These are phyloP conservation scores for Naegleria gruberi DNA, from an alignment of 208 protist genomes.

Conservation along the genomic window DNA sequence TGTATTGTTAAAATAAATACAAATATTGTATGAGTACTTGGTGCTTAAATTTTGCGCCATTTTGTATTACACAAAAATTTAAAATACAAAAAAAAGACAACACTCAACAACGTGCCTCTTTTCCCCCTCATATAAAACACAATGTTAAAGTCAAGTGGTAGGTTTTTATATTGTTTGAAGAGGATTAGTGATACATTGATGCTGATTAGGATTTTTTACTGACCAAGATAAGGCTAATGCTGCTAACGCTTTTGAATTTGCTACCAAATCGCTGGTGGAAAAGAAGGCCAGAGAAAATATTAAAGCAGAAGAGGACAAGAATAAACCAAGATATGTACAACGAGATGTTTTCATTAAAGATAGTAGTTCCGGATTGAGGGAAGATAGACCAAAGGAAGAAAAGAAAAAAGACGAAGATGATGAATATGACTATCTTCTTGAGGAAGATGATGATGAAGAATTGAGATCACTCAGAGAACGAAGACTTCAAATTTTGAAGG, in stretches of 20 bases:
- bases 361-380: not conserved
- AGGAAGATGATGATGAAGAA: not conserved
- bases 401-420: not conserved
- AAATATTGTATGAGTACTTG: no score
- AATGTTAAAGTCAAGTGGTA: constrained; percentile 18
- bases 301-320: not conserved
- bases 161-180: not conserved
- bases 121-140: no score
- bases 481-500: not conserved
- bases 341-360: not conserved
- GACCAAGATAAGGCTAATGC: not conserved
- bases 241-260: not conserved
- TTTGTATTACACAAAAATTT: no score
- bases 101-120: no score
- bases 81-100: no score
- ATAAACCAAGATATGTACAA: not conserved
- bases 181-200: not conserved
- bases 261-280: not conserved
- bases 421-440: not conserved
- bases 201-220: not conserved
- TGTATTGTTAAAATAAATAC: no score
- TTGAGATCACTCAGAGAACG: not conserved
- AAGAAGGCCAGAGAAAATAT: not conserved
- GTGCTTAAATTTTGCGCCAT: no score
- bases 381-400: not conserved